Evolutionary conservation across 2,329 filamentous ascomycete genomes (phyloP).

Genomic region (Colletotrichum acutatum): DNA sequence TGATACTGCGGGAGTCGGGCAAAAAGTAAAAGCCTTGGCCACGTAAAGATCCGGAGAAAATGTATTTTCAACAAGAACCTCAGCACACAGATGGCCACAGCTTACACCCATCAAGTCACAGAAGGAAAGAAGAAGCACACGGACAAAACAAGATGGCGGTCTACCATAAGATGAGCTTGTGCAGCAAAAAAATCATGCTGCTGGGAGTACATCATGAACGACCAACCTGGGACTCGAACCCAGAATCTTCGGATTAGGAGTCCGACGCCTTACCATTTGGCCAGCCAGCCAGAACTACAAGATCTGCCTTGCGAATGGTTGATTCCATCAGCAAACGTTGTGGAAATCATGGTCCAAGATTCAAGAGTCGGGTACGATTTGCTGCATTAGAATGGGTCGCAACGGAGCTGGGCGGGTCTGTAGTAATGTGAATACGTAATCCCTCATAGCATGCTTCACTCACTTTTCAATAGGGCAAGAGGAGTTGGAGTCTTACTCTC

Average conservation of each 20-base stretch:
- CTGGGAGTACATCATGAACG: not conserved
- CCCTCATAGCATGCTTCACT: not conserved
- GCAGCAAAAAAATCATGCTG: not conserved
- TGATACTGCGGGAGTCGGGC: not conserved
- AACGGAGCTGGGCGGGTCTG: not conserved
- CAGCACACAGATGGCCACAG: no score
- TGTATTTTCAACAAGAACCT: no score
- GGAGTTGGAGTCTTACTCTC: not conserved
- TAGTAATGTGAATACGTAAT: not conserved
- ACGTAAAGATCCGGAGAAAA: no score
- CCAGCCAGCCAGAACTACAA: conserved; percentile 15
- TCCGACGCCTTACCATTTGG: conserved; percentile 35
- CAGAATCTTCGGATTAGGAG: conserved; percentile 36
- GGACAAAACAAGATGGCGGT: not conserved
- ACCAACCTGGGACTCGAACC: conserved; percentile 35
- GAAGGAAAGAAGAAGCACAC: not conserved
- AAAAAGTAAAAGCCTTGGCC: not conserved
- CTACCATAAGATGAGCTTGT: no score
- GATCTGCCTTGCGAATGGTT: not conserved
- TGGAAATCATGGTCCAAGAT: not conserved
- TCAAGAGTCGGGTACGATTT: not conserved
- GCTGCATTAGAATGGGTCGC: not conserved
- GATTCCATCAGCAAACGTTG: not conserved
- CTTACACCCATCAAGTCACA: no score
- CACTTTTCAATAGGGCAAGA: not conserved